Evolutionary conservation across 2,329 filamentous ascomycete genomes (phyloP), one percentile per base, ranked within the genome.

Genomic region (Scleromitrula shiraiana): DNA sequence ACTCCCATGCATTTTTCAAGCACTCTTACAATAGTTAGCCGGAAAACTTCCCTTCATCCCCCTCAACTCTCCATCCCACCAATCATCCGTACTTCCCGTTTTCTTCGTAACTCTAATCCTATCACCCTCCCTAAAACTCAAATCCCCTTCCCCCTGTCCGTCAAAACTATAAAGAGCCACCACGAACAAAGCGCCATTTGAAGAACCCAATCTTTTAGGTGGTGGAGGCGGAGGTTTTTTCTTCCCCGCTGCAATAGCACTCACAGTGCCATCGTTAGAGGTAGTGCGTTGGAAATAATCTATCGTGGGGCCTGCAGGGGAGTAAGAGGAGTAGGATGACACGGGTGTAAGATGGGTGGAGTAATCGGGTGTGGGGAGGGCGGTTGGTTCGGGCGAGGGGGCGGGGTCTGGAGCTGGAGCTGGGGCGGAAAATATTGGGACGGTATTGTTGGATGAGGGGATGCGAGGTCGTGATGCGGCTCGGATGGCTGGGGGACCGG

Each of bases 21-120:
- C 27, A 40, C 57, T 46, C 57, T 75, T 75, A 61, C 83, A 87
- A 67, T 94, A 94, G 65, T 94, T 94, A 6, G 88, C 88, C 1
- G 88, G 88, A 62, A 94, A 94, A 56, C 72, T 81, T 3, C 88
- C 88, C 61, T 73, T 76, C 22, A 71, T 64, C 0, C 87, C 87
- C 33, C 72, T 71, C 12, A 90, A 54, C 65, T 93, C 86, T 10
- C 88, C 88, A 53, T 87, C 78, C 88, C 88, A 94, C 87, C 88
- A 94, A 62, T 93, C 88, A 66, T 93, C 84, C 19, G 80, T 83
- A 52, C 82, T 88, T 6, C 79, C 76, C 2, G 88, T 93, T 69
- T 84, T 88, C 69, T 86, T 86, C 26, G 89, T 62, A 3, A 94
- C 82, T 38, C 74, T 78, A 57, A 94, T 94, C 41, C 76, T 73